phyloP scores from a whole-genome alignment of 2,329 filamentous ascomycete species.

The Cladosporium colombiae region DNA sequence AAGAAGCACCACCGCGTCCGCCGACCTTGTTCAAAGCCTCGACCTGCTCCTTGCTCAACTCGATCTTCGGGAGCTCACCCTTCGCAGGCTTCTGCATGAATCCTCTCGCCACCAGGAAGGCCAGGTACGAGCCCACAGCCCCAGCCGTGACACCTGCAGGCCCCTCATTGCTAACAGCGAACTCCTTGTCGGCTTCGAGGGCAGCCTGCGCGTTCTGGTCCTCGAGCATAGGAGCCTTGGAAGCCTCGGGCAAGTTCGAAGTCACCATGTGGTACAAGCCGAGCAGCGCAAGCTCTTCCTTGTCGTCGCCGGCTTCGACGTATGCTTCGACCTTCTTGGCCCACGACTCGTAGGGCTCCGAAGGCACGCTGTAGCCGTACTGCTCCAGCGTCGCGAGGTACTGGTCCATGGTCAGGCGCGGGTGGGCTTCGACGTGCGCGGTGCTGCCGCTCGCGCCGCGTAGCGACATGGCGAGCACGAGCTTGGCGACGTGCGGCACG shows the following conservation, averaged over 20 bases:
- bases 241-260: conserved; percentile 68
- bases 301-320: conserved; percentile 58
- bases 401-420: conserved; percentile 74
- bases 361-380: conserved; percentile 72
- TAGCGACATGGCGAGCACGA: conserved; percentile 74
- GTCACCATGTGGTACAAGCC: conserved; percentile 75
- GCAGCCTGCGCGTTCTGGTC: conserved; percentile 67
- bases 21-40: conserved; percentile 55
- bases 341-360: conserved; percentile 70
- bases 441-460: conserved; percentile 56
- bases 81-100: conserved; percentile 57
- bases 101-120: conserved; percentile 62
- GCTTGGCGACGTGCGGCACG: conserved; percentile 77
- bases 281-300: conserved; percentile 69
- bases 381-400: conserved; percentile 69
- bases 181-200: conserved; percentile 63
- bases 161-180: conserved; percentile 46
- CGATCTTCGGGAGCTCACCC: conserved; percentile 45
- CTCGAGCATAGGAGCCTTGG: conserved; percentile 72
- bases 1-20: conserved; percentile 47
- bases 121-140: conserved; percentile 63
- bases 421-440: conserved; percentile 77
- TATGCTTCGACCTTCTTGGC: conserved; percentile 66
- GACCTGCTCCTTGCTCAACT: conserved; percentile 50
- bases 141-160: conserved; percentile 60